Evolutionary conservation across 345 rosid genomes (phyloP).

Genomic region (Mangifera indica): DNA sequence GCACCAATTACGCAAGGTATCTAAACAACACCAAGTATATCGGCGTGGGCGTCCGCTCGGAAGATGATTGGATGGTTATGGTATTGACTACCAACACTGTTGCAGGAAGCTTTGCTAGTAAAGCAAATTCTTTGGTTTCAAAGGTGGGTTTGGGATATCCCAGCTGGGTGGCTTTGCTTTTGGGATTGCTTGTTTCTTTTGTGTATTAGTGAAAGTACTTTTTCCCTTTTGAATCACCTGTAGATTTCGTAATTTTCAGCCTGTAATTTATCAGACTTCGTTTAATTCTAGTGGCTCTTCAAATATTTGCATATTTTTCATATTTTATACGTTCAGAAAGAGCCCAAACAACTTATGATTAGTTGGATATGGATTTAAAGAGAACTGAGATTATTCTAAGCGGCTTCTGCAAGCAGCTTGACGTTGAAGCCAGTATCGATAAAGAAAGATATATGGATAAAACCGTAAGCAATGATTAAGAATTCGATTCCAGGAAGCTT

Average conservation of each 20-base stretch:
- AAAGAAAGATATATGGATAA: not conserved
- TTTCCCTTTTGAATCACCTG: not conserved
- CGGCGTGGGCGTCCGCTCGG: constrained; percentile 64
- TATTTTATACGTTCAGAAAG: too few species aligned
- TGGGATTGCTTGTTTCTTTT: constrained; percentile 18
- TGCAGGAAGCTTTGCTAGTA: constrained; percentile 45
- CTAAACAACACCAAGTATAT: constrained; percentile 58
- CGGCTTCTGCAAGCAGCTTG: not conserved
- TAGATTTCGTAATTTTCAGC: too few species aligned
- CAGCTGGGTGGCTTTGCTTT: constrained; percentile 2
- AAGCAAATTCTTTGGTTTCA: constrained; percentile 18
- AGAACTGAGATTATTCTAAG: not conserved
- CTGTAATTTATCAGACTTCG: too few species aligned
- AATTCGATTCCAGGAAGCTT: not conserved
- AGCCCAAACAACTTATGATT: too few species aligned
- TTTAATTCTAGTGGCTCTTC: too few species aligned
- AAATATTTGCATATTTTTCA: too few species aligned
- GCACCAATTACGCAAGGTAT: constrained; percentile 40
- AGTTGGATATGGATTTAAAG: not conserved
- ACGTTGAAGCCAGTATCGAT: not conserved
- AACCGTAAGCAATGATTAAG: not conserved
- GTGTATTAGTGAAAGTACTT: constrained; percentile 18
- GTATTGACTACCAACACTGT: constrained; percentile 47
- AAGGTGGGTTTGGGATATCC: constrained; percentile 15
- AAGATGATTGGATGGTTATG: constrained; percentile 78